Evolutionary conservation across 345 rosid species (phyloP), one percentile per base, ranked within the genome.

Genomic region (Eucalyptus rudis): DNA sequence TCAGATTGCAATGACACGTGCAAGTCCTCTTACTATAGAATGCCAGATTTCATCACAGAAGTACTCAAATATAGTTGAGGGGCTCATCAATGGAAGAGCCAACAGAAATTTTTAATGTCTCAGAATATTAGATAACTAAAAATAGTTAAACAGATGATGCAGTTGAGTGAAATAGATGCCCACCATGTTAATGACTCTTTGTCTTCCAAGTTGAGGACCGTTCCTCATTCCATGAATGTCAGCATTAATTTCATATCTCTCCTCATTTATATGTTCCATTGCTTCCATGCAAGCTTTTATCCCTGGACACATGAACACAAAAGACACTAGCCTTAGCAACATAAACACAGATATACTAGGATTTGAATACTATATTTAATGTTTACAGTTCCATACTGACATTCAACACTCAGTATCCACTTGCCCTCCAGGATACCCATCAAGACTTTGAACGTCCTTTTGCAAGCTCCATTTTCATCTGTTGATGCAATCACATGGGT

Each of bases 341-440:
- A 90, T 47, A 81, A 84, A 27, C 86, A 83, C 36, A 44, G 1
- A 20, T 40, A 10, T 20, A 40, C 83, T 20, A 76, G 47, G 47
- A 76, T 1, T 36, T 71, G 25, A 27, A 62, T 56, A 76, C 45
- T 43, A 40, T 31, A 76, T 8, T 64, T 40, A 24, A 80, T 25
- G 83, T 66, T 27, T 54, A 50, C 5, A 43, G 5, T 80, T 43
- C 68, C 16, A 16, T 58, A 94, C 99, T 95, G 15, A 96, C 99
- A 98, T 40, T 97, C 94, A 88, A 96, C 87, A 87, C 86, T 95
- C 89, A 98, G 91, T 89, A 97, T 94, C 99, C 99, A 98, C 91
- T 95, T 98, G 87, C 99, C 99, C 94, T 95, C 97, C 92, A 97
- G 92, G 92, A 97, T 94, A 49, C 94, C 99, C 97, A 93, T 96